Evolutionary conservation across 768 basidiomycete genomes (phyloP).

Genomic region (Suillus plorans): DNA sequence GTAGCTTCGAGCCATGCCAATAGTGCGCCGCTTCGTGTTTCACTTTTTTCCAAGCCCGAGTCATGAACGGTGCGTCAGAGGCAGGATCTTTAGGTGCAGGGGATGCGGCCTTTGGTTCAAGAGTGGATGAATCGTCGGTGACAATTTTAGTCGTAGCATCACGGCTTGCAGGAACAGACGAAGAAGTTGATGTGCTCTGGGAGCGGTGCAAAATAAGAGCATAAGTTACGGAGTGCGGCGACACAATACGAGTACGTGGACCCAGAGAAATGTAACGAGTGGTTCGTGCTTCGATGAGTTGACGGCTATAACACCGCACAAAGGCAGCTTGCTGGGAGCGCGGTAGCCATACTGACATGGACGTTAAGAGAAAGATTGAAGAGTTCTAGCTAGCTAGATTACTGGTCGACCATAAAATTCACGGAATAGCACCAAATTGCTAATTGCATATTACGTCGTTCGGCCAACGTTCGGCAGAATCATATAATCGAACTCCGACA

Average conservation of each 20-base stretch:
- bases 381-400: neutral
- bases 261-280: constrained; percentile 18
- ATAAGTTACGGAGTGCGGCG: constrained; percentile 19
- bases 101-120: constrained; percentile 48
- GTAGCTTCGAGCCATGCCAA: constrained; percentile 93
- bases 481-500: too few relatives aligned
- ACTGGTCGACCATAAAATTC: constrained; percentile 13
- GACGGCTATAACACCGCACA: constrained; percentile 33
- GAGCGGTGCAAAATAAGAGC: constrained; percentile 25
- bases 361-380: neutral
- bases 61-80: constrained; percentile 43
- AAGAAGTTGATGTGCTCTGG: constrained; percentile 35
- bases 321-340: constrained; percentile 47
- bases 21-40: constrained; percentile 97
- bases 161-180: constrained; percentile 13
- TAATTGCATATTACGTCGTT: neutral
- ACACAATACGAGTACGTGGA: constrained; percentile 13
- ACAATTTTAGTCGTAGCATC: neutral
- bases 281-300: constrained; percentile 23
- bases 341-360: constrained; percentile 80
- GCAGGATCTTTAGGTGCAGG: constrained; percentile 46
- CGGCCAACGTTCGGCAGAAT: neutral
- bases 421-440: neutral
- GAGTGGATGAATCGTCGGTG: constrained; percentile 18
- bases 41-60: constrained; percentile 85